Evolutionary conservation across 2,329 filamentous ascomycete species (phyloP).

Genomic region (Lojkania enalia): DNA sequence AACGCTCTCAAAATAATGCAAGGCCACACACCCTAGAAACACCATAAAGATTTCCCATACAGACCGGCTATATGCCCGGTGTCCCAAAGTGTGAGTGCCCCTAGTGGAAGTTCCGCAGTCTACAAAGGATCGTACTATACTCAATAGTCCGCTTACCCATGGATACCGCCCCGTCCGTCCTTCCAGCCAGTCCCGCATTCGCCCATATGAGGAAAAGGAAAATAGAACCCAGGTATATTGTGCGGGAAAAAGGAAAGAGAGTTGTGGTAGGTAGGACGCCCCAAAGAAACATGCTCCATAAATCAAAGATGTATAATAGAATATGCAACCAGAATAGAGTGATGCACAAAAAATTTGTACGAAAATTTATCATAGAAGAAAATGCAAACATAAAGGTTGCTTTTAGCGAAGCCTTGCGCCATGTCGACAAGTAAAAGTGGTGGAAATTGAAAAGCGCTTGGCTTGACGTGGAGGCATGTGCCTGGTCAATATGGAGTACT

Average conservation of each 20-base stretch:
- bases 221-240: slow-evolving; percentile 39
- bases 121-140: slow-evolving; percentile 1
- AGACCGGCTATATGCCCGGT: slow-evolving; percentile 17
- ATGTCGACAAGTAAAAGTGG: background rate
- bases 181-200: slow-evolving; percentile 4
- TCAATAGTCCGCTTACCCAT: too few species aligned
- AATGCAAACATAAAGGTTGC: background rate
- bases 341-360: slow-evolving; percentile 1
- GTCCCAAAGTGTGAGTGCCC: slow-evolving; percentile 5
- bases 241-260: slow-evolving; percentile 17
- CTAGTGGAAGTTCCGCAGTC: slow-evolving; percentile 5
- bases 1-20: background rate
- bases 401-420: background rate
- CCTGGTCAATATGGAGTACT: background rate
- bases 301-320: slow-evolving; percentile 5
- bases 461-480: background rate
- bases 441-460: background rate
- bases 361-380: background rate
- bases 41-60: slow-evolving; percentile 10
- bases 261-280: background rate
- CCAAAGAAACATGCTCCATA: slow-evolving; percentile 10
- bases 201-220: slow-evolving; percentile 17
- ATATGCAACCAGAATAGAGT: background rate
- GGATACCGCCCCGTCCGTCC: background rate
- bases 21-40: background rate